Evolutionary conservation across 108 stramenopile genomes (phyloP).

Genomic region (Cyclotella baltica): DNA sequence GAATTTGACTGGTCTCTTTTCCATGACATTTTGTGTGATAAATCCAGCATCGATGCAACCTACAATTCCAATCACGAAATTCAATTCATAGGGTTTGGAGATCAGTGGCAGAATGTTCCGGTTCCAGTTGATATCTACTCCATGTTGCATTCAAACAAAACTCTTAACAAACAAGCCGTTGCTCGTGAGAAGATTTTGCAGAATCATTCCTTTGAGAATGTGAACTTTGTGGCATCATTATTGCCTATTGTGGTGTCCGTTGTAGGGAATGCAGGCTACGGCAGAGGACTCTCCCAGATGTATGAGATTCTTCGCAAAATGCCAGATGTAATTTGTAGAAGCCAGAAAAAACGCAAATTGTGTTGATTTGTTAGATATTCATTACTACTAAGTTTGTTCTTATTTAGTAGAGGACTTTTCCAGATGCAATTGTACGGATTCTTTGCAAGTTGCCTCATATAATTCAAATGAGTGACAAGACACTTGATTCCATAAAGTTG

Average conservation of each 20-base stretch:
- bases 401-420: too few relatives aligned
- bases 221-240: background rate
- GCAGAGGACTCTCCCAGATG: background rate
- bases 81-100: background rate
- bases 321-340: too few relatives aligned
- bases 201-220: background rate
- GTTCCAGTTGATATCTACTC: background rate
- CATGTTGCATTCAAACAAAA: background rate
- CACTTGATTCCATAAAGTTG: too few relatives aligned
- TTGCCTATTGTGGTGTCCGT: background rate
- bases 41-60: background rate
- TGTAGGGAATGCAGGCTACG: background rate
- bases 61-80: background rate
- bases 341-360: too few relatives aligned
- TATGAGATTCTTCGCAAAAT: background rate
- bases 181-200: background rate
- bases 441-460: too few relatives aligned
- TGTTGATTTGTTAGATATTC: too few relatives aligned
- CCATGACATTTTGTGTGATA: background rate
- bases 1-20: background rate
- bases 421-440: too few relatives aligned
- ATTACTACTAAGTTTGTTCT: too few relatives aligned
- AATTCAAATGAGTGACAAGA: too few relatives aligned
- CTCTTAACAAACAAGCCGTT: background rate
- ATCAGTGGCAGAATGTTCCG: too few relatives aligned